These are phyloP conservation scores for Lasiosphaeria miniovina DNA, from an alignment of 495 filamentous ascomycete genomes.

Conservation along the genomic window DNA sequence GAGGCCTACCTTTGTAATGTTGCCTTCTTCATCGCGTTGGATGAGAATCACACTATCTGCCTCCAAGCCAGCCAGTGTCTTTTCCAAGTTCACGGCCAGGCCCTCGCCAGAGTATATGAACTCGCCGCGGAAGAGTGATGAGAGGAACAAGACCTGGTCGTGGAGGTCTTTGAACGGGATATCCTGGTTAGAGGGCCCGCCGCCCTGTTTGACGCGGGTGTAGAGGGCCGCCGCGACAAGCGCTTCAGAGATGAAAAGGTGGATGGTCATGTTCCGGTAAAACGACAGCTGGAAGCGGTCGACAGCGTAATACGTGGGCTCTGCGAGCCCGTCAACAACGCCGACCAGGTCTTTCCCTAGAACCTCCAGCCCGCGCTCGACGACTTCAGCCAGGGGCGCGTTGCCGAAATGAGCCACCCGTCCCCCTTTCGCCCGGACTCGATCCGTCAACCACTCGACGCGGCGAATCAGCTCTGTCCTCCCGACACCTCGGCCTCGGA, in stretches of 20 bases:
- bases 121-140: constrained; percentile 88
- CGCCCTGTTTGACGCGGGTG: constrained; percentile 82
- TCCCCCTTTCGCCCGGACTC: constrained; percentile 81
- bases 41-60: constrained; percentile 75
- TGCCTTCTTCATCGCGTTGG: constrained; percentile 52
- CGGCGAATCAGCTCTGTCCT: constrained; percentile 79
- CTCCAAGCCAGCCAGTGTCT: constrained; percentile 73
- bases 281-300: constrained; percentile 96
- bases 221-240: constrained; percentile 88
- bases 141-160: constrained; percentile 82
- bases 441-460: constrained; percentile 83
- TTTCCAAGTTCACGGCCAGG: constrained; percentile 71
- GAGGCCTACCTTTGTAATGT: constrained; percentile 66
- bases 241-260: constrained; percentile 90
- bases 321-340: constrained; percentile 69
- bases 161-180: constrained; percentile 68
- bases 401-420: constrained; percentile 90
- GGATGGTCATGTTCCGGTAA: constrained; percentile 98
- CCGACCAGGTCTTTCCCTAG: constrained; percentile 86
- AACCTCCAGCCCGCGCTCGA: constrained; percentile 86
- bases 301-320: constrained; percentile 88
- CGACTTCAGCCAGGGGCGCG: constrained; percentile 71
- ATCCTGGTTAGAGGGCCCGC: constrained; percentile 73
- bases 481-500: constrained; percentile 89
- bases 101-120: constrained; percentile 95